Base-by-base conservation (phyloP, 108 stramenopile genomes). In the Nannochloropsis granulata region DNA sequence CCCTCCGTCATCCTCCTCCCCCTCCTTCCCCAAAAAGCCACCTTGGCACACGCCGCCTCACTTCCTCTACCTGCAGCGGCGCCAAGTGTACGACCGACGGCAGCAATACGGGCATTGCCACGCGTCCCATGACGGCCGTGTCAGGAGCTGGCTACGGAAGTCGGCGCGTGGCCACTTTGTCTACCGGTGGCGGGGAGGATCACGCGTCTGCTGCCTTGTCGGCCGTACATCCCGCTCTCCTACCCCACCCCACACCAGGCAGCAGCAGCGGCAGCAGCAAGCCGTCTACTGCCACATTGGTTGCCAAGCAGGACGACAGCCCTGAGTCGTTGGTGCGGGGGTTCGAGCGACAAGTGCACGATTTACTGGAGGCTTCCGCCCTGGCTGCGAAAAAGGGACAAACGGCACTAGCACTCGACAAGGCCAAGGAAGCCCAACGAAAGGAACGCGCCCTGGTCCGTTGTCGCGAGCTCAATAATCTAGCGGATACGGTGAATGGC, bases 341-440 rank as follows among this genome's bases (percentile, higher is more conserved):
- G 12, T 86, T 94, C 88, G 94, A 96, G 82, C 87, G 86, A 25
- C 34, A 87, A 84, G 93, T 96, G 42, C 93, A 95, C 86, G 16
- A 26, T 25, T 81, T 95, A 78, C 83, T 96, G 16, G 95, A 95
- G 84, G 88, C 91, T 44, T 82, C 92, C 16, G 92, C 94, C 14
- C 34, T 84, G 44, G 85, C 93, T n/a, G 84, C 45, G 34, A 85
- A 84, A 14, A 79, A 84, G 13, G 84, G 88, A 44, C 92, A 95
- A 24, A 43, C 56, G 19, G 81, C 80, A 43, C 86, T 85, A 78
- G 94, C 94, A 8, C 88, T 96, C 21, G 94, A 95, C 81, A 90
- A 91, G 80, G 94, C 94, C 34, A 95, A 94, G 83, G 94, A 95
- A 80, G 94, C 94, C 44, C 90, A 90, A 25, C 93, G 93, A 83